Conservation (phyloP, 768 basidiomycete genomes). For the Phlegmacium glaucopus region DNA sequence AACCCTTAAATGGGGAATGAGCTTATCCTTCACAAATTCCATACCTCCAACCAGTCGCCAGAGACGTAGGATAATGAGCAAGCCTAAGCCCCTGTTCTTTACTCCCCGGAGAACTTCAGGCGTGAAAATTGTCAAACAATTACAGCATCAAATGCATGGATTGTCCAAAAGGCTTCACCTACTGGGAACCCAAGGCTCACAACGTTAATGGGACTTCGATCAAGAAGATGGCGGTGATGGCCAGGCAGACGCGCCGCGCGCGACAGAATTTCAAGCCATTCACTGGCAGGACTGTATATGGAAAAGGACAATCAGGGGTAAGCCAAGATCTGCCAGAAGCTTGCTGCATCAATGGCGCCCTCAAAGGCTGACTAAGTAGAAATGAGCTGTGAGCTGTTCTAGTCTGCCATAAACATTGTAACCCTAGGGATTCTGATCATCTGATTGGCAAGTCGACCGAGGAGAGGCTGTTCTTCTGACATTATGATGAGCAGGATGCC, state of each 20-base stretch:
- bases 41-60: conserved; percentile 68
- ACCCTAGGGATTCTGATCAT: too few species aligned
- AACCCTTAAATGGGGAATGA: conserved; percentile 45
- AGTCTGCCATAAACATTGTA: too few species aligned
- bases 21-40: not conserved
- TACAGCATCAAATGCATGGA: conserved; percentile 75
- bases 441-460: conserved; percentile 16
- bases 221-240: conserved; percentile 71
- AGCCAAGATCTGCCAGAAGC: conserved; percentile 71
- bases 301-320: conserved; percentile 43
- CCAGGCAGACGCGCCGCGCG: conserved; percentile 61
- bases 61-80: conserved; percentile 71
- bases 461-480: conserved; percentile 49
- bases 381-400: too few species aligned
- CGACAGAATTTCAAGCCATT: conserved; percentile 62
- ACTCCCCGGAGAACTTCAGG: conserved; percentile 70
- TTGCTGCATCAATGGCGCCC: conserved; percentile 63
- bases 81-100: conserved; percentile 61
- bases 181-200: conserved; percentile 61
- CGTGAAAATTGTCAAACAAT: conserved; percentile 73
- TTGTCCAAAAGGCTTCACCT: conserved; percentile 57
- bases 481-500: conserved; percentile 17
- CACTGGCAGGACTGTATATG: conserved; percentile 46
- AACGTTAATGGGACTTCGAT: conserved; percentile 70
- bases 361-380: too few species aligned